Base-by-base conservation (phyloP, 1,139 yeast genomes). In the Debaryomyces sp. region DNA sequence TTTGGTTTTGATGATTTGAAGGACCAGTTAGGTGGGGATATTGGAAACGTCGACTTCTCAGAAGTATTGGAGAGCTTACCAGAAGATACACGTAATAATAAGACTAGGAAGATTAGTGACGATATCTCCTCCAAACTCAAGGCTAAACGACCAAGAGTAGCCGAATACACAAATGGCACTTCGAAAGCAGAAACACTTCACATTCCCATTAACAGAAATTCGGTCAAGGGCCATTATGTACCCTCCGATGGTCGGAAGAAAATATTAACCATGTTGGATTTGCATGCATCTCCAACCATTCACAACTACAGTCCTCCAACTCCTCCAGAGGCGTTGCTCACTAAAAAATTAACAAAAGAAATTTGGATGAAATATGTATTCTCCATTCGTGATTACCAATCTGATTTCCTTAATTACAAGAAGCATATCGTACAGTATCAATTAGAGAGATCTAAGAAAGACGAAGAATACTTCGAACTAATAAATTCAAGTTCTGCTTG, bases 181-280 rank as follows among this genome's bases (percentile, higher is more conserved):
- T 59, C 77, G 5, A 60, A 61, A 35, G 79, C 78, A 1, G 78
- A 73, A 36, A 75, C 78, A 0, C 58, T 76, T 17, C 66, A 65
- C 41, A 73, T 71, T 0, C 80, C 80, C 2, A 58, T 75, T 35
- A 76, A 76, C 54, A 68, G 63, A 48, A 47, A 56, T 12, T 39
- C 57, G 6, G 61, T 63, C 12, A 62, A 64, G 39, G 71, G 67
- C 1, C 65, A 63, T 47, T 30, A 57, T 2, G 42, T 54, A 12
- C 32, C 48, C 12, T 33, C 50, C 4, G 30, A 43, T 8, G 32
- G 34, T 3, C 22, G 46, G 24, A 32, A 29, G 26, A 36, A 38
- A 34, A 42, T 29, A 36, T 26, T 67, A 27, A 58, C 64, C 9
- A 60, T 67, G 49, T 52, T 60, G 6, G 75, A 70, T 50, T 58